Conservation (phyloP, 805 yeast genomes). For the Saturnispora bothae region DNA sequence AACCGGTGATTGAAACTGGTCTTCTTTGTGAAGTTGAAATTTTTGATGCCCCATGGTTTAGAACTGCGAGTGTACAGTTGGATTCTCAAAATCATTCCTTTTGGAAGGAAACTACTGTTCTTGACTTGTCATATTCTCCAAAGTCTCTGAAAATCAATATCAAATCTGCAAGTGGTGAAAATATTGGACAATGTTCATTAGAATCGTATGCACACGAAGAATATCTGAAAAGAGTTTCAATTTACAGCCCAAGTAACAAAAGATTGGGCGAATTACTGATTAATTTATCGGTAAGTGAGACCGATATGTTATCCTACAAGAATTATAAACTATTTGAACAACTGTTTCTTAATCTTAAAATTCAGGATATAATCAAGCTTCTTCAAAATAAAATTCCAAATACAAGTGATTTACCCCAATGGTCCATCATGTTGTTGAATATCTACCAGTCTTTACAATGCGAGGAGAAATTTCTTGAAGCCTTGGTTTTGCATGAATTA, state of each 20-base stretch:
- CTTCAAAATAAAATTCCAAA: no score
- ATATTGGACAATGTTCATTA: conserved; percentile 43
- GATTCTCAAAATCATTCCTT: conserved; percentile 41
- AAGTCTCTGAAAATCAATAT: conserved; percentile 41
- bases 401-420: no score
- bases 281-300: conserved; percentile 39
- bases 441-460: conserved; percentile 60
- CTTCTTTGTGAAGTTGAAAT: conserved; percentile 56
- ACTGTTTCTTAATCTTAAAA: no score
- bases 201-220: conserved; percentile 38
- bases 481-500: conserved; percentile 60
- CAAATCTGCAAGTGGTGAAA: conserved; percentile 29
- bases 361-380: no score
- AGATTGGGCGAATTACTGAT: conserved; percentile 51
- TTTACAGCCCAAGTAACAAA: conserved; percentile 20
- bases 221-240: conserved; percentile 15
- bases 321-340: conserved; percentile 54
- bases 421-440: conserved; percentile 54
- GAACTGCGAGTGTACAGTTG: conserved; percentile 55
- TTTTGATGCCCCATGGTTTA: conserved; percentile 69
- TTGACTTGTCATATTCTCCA: conserved; percentile 47
- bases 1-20: background rate
- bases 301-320: conserved; percentile 48
- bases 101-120: conserved; percentile 70
- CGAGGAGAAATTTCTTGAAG: conserved; percentile 65